phyloP scores from a whole-genome alignment of 2,329 filamentous ascomycete species.

The Colletotrichum plurivorum region DNA sequence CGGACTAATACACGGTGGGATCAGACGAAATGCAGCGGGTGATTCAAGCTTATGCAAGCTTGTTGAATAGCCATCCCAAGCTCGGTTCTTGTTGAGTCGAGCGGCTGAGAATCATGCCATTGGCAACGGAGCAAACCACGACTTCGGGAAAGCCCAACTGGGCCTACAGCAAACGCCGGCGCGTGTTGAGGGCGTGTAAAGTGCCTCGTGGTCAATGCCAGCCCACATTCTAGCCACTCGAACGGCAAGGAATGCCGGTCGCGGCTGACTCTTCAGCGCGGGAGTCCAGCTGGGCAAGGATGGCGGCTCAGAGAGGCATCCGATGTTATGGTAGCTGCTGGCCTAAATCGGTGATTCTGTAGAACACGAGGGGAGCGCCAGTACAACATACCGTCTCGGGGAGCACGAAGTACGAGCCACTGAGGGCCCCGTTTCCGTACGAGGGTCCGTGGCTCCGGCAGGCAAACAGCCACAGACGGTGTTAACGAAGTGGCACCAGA shows the following conservation, averaged over 20 bases:
- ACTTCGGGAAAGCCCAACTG: neutral
- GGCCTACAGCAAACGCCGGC: constrained; percentile 20
- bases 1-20: constrained; percentile 14
- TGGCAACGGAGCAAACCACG: constrained; percentile 5
- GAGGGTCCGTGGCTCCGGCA: constrained; percentile 25
- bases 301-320: constrained; percentile 29
- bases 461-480: constrained; percentile 32
- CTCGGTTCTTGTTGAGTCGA: constrained; percentile 28
- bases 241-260: constrained; percentile 33
- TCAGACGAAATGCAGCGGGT: neutral
- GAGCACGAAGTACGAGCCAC: constrained; percentile 36
- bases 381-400: constrained; percentile 5
- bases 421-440: constrained; percentile 6
- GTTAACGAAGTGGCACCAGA: constrained; percentile 11
- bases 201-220: constrained; percentile 32
- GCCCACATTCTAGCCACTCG: constrained; percentile 21
- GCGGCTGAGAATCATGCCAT: constrained; percentile 38
- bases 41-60: constrained; percentile 31
- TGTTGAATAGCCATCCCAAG: constrained; percentile 13
- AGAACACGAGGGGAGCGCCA: constrained; percentile 4
- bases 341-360: constrained; percentile 22
- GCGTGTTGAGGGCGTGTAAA: constrained; percentile 31
- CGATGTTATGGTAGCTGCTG: constrained; percentile 7
- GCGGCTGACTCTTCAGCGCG: constrained; percentile 21
- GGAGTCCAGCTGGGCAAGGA: constrained; percentile 34